Conservation (phyloP, 805 yeast genomes). For the Cyberlindnera veronae region DNA sequence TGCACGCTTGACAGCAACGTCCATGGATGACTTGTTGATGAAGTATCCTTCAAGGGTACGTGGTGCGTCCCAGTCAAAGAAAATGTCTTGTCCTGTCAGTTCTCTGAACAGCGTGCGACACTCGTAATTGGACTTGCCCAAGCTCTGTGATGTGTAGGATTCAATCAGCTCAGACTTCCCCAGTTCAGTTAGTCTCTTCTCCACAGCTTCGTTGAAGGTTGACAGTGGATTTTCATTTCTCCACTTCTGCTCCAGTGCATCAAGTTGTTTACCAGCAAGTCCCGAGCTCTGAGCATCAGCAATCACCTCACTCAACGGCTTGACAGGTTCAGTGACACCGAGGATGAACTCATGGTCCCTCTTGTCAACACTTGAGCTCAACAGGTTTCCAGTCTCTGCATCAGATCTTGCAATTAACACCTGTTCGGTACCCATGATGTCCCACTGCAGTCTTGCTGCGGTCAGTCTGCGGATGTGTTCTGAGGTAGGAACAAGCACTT, state of each 20-base stretch:
- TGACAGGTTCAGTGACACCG: slow-evolving; percentile 39
- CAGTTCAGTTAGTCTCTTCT: slow-evolving; percentile 17
- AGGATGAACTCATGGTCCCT: slow-evolving; percentile 53
- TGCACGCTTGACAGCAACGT: slow-evolving; percentile 52
- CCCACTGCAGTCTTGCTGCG: slow-evolving; percentile 63
- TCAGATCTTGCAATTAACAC: slow-evolving; percentile 60
- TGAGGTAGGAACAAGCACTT: slow-evolving; percentile 56
- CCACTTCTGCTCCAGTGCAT: slow-evolving; percentile 46
- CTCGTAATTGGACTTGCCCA: slow-evolving; percentile 16
- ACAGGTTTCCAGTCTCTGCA: slow-evolving; percentile 49
- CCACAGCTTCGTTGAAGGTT: slow-evolving; percentile 51
- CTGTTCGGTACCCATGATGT: slow-evolving; percentile 56
- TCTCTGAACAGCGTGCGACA: slow-evolving; percentile 22
- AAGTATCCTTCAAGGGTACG: slow-evolving; percentile 57
- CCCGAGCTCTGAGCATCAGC: slow-evolving; percentile 42
- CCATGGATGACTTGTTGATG: slow-evolving; percentile 46
- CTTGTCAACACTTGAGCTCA: slow-evolving; percentile 51
- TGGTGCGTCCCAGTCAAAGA: slow-evolving; percentile 59
- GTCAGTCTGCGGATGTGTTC: slow-evolving; percentile 51
- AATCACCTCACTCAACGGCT: slow-evolving; percentile 44
- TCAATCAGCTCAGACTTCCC: slow-evolving; percentile 29
- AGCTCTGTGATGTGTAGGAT: slow-evolving; percentile 22
- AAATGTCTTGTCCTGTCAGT: slow-evolving; percentile 31
- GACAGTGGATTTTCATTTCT: slow-evolving; percentile 35
- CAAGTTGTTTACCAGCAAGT: slow-evolving; percentile 32